These are phyloP conservation scores for Stachybotrys elegans DNA, from an alignment of 2,329 filamentous ascomycete genomes.

Conservation along the genomic window DNA sequence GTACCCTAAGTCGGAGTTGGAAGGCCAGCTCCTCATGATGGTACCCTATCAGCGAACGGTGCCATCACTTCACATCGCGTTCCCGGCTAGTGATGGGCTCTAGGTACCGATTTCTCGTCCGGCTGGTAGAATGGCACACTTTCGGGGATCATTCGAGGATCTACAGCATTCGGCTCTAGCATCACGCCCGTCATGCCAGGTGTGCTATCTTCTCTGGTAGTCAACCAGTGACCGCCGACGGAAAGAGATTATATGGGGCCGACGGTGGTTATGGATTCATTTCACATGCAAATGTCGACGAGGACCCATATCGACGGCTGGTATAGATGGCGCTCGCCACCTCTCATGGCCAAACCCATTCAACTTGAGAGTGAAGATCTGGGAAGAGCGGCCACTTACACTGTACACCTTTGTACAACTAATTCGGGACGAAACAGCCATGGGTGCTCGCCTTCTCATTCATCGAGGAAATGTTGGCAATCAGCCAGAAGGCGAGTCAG, in stretches of 20 bases:
- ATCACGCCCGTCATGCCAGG: background rate
- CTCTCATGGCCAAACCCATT: background rate
- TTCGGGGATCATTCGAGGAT: background rate
- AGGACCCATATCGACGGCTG: no score
- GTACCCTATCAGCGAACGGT: no score
- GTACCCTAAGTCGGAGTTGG: no score
- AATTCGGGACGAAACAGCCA: background rate
- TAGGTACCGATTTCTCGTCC: background rate
- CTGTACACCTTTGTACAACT: background rate
- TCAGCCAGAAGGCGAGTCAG: no score
- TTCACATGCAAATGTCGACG: background rate
- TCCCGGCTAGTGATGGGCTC: background rate
- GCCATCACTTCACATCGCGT: background rate
- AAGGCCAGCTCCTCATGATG: no score
- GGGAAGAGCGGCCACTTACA: background rate
- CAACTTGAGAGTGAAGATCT: background rate
- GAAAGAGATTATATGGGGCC: background rate
- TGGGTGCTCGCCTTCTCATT: background rate
- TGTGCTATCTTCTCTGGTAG: background rate
- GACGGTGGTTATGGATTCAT: background rate
- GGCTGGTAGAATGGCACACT: background rate
- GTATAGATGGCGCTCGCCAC: no score
- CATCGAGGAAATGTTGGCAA: background rate
- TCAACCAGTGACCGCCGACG: background rate
- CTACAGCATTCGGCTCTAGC: background rate